Evolutionary conservation across 108 stramenopile genomes (phyloP).

Genomic region (Craspedostauros australis): DNA sequence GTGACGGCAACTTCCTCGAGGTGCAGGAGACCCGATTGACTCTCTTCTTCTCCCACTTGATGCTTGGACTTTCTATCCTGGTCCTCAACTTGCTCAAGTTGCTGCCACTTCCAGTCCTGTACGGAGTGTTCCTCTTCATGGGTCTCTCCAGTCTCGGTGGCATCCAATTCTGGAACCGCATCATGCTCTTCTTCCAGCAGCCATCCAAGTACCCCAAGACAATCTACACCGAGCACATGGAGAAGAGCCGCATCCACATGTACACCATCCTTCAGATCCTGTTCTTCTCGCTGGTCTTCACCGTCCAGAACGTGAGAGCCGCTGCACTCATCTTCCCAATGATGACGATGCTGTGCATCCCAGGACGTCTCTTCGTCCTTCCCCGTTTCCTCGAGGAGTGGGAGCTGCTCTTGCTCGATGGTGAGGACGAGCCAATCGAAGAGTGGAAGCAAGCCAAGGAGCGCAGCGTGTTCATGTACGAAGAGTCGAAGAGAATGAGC

Average conservation of each 20-base stretch:
- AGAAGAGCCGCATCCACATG: slow-evolving; percentile 19
- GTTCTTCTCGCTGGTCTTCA: slow-evolving; percentile 32
- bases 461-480: too few species aligned
- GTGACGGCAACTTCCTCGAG: slow-evolving; percentile 16
- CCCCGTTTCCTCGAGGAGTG: slow-evolving; percentile 37
- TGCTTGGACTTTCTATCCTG: slow-evolving; percentile 17
- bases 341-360: slow-evolving; percentile 41
- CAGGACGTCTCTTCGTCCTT: slow-evolving; percentile 27
- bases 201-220: slow-evolving; percentile 21
- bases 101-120: slow-evolving; percentile 37
- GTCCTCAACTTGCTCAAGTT: slow-evolving; percentile 16
- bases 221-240: slow-evolving; percentile 27
- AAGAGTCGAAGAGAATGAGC: not conserved
- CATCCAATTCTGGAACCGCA: slow-evolving; percentile 45
- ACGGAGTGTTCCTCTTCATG: slow-evolving; percentile 48
- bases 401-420: slow-evolving; percentile 42
- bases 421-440: slow-evolving; percentile 22
- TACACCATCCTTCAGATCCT: slow-evolving; percentile 35
- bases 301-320: slow-evolving; percentile 29
- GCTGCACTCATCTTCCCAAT: slow-evolving; percentile 44
- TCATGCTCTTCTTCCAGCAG: slow-evolving; percentile 47
- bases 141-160: slow-evolving; percentile 25
- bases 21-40: slow-evolving; percentile 43
- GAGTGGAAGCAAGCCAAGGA: slow-evolving; percentile 13
- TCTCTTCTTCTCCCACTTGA: slow-evolving; percentile 18